Base-by-base conservation (phyloP, 2,329 filamentous ascomycete species). In the Aspergillus candidus region DNA sequence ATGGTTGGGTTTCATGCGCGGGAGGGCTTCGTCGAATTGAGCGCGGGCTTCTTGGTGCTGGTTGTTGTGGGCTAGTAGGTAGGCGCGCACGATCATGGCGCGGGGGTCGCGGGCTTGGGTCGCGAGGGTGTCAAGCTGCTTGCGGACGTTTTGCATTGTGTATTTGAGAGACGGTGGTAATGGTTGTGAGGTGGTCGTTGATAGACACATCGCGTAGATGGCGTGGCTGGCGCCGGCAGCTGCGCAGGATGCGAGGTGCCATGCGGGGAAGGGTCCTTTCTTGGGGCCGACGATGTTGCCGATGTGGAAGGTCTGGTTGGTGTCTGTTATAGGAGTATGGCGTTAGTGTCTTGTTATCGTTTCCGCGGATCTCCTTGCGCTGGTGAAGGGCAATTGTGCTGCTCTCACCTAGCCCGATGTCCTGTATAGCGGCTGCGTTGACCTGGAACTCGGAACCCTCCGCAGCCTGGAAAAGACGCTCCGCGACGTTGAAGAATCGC, bases 61-160 rank as follows among this genome's bases (percentile, higher is more conserved):
- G 3, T 56, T 54, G 6, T 54, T 53, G n/a, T 43, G 39, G 11
- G 50, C 49, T 4, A 63, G 50, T 2, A 63, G 43, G 13, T 58
- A 53, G 6, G 60, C 62, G 11, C 62, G 57, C 6, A 65, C 22
- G 10, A 58, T 35, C 35, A 65, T 56, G 1, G 62, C 62, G 4
- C 54, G 47, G 0, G 62, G 62, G 32, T 59, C 58, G 6, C 48
- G 51, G 13, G 55, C 41, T 5, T 53, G 41, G 1, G 47, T 32
- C 11, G 63, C 60, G 5, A 62, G 41, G 4, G 47, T 36, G 30
- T 61, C 53, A 12, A 65, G 35, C 11, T 43, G 35, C 1, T 50
- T 40, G 3, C 59, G 49, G 31, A 51, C 22, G 1, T 1, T 27
- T 40, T 4, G 42, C 18, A 14, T 37, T 50, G 8, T 46, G 40